Conservation (phyloP, 139 green algal genomes). For the Micractinium conductrix region DNA sequence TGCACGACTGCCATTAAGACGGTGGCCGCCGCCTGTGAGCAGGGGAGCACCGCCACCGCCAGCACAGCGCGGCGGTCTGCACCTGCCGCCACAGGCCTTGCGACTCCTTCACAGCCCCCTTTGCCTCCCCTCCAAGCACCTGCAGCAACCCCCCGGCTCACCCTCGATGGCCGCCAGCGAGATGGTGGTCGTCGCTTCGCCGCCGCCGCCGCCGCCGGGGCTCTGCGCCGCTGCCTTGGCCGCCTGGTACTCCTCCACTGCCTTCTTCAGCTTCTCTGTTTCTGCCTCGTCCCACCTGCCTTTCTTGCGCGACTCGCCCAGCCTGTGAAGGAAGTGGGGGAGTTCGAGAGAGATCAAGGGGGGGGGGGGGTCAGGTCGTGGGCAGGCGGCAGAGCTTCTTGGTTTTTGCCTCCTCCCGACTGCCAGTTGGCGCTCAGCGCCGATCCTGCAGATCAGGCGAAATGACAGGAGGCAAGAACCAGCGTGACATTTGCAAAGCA, state of each 20-base stretch:
- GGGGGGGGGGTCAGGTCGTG: not conserved
- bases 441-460: too few species aligned
- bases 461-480: too few species aligned
- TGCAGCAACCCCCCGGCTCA: too few species aligned
- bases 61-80: too few species aligned
- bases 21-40: too few species aligned
- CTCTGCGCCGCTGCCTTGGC: conserved; percentile 7
- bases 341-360: not conserved
- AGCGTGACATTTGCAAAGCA: too few species aligned
- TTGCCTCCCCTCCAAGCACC: too few species aligned
- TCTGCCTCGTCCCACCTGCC: conserved; percentile 54
- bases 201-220: not conserved
- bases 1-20: too few species aligned
- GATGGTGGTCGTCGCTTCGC: not conserved
- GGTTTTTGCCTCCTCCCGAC: not conserved
- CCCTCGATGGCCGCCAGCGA: not conserved
- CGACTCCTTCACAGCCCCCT: too few species aligned
- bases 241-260: conserved; percentile 49
- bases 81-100: too few species aligned
- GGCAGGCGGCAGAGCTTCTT: not conserved
- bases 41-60: too few species aligned
- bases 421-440: too few species aligned
- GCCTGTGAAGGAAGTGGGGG: not conserved
- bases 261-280: conserved; percentile 32
- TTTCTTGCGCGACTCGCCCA: conserved; percentile 6